Conservation (phyloP, 2,329 filamentous ascomycete species). For the Basipetospora chlamydospora region DNA sequence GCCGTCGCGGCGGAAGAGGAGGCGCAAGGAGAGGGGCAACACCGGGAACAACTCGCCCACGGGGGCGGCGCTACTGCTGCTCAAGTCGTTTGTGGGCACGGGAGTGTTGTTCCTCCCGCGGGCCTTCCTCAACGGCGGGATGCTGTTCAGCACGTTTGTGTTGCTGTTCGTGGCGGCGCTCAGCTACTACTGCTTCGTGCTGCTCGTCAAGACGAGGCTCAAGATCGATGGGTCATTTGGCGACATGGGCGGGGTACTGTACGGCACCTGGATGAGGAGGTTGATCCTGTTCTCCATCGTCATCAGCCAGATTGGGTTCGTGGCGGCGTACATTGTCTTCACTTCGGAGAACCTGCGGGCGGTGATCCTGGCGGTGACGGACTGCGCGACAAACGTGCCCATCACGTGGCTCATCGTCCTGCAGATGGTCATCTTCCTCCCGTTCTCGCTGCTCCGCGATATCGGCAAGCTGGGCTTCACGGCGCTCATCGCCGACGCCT, state of each 20-base stretch:
- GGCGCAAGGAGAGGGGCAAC: conserved; percentile 59
- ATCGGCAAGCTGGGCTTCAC: conserved; percentile 96
- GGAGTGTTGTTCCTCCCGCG: conserved; percentile 86
- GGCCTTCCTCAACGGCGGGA: conserved; percentile 89
- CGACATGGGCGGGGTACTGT: conserved; percentile 86
- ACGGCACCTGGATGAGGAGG: conserved; percentile 77
- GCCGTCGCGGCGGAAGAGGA: conserved; percentile 56
- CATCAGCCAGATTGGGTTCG: conserved; percentile 87
- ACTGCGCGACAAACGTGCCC: conserved; percentile 73
- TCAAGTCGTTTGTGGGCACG: conserved; percentile 97
- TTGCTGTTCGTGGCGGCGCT: conserved; percentile 72
- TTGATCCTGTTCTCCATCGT: conserved; percentile 87
- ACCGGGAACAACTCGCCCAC: conserved; percentile 65
- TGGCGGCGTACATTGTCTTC: conserved; percentile 92
- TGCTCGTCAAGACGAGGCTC: conserved; percentile 75
- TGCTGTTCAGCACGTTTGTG: conserved; percentile 89
- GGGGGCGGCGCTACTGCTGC: conserved; percentile 68
- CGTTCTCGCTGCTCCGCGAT: conserved; percentile 84
- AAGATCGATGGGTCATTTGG: conserved; percentile 90
- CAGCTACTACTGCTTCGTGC: conserved; percentile 95
- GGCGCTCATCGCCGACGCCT: conserved; percentile 81
- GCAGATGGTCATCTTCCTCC: conserved; percentile 90
- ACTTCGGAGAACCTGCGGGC: conserved; percentile 91
- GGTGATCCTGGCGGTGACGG: conserved; percentile 79
- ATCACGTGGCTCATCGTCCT: conserved; percentile 84